phyloP scores from a whole-genome alignment of 108 stramenopile species.

The Bacterosira constricta region DNA sequence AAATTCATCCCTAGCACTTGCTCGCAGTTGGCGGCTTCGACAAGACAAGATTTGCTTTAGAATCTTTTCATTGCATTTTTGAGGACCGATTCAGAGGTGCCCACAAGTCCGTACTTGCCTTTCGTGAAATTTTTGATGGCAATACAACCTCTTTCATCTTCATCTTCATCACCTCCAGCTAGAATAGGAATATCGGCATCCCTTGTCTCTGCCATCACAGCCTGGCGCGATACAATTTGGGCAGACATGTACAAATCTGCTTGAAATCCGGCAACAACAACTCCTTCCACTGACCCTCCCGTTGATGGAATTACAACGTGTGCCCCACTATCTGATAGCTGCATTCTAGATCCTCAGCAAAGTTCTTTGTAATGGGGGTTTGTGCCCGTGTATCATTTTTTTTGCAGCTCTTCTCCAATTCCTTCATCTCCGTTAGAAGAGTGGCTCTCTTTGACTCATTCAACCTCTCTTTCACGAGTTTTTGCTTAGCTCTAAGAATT shows the following conservation, averaged over 20 bases:
- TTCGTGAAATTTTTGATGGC: too few relatives aligned
- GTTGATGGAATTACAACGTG: not conserved
- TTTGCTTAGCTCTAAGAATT: not conserved
- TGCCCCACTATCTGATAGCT: not conserved
- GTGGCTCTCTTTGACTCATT: not conserved
- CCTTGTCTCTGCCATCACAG: not conserved
- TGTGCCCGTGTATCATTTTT: not conserved
- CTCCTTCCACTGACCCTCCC: too few relatives aligned
- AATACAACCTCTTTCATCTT: too few relatives aligned
- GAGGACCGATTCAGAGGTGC: not conserved
- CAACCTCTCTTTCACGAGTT: too few relatives aligned
- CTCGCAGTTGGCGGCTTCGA: too few relatives aligned
- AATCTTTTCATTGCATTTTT: not conserved
- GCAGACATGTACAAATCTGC: too few relatives aligned
- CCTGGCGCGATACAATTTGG: not conserved
- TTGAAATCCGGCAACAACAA: not conserved
- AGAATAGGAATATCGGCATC: too few relatives aligned
- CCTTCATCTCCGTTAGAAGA: not conserved
- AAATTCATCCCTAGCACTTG: too few relatives aligned
- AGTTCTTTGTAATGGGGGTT: not conserved
- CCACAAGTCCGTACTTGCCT: too few relatives aligned
- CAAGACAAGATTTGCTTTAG: too few relatives aligned
- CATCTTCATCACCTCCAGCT: too few relatives aligned
- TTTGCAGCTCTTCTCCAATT: not conserved
- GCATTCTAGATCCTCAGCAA: not conserved